A percentile compares a stretch with the other conserved stretches of the same genome.
Conservation (phyloP, 192 early-diverging fungal species). For the Polychytrium aggregatum region DNA sequence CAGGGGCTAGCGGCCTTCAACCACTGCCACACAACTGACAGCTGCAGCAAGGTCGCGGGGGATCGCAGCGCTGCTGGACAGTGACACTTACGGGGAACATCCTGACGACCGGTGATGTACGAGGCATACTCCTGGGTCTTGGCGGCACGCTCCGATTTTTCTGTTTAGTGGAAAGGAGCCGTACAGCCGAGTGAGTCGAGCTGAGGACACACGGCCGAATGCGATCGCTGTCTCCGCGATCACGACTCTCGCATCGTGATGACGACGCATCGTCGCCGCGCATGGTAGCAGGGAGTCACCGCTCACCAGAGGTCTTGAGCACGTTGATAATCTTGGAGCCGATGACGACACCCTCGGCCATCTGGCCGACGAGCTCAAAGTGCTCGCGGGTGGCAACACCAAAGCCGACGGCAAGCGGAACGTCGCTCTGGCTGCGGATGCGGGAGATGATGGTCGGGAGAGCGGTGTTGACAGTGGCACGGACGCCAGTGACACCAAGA, state of each 20-base stretch:
- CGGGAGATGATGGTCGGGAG: conserved; percentile 62
- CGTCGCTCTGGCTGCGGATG: conserved; percentile 65
- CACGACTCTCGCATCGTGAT: too few relatives aligned
- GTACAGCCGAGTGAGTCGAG: too few relatives aligned
- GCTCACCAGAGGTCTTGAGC: conserved; percentile 43
- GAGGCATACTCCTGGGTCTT: conserved; percentile 39
- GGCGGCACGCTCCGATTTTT: conserved; percentile 21
- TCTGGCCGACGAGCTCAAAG: conserved; percentile 68
- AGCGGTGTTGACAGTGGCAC: conserved; percentile 48
- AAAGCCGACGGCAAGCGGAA: conserved; percentile 94
- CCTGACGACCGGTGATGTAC: conserved; percentile 35
- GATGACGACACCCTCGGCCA: conserved; percentile 94
- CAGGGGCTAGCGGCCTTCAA: too few relatives aligned
- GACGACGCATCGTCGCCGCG: too few relatives aligned
- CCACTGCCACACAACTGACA: too few relatives aligned
- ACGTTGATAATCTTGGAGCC: conserved; percentile 82
- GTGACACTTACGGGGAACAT: too few relatives aligned
- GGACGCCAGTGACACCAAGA: conserved; percentile 88
- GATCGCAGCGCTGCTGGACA: too few relatives aligned
- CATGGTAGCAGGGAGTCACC: too few relatives aligned
- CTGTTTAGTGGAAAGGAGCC: too few relatives aligned
- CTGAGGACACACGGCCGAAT: too few relatives aligned
- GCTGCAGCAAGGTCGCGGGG: too few relatives aligned
- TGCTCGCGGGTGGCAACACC: conserved; percentile 86
- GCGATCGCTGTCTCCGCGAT: too few relatives aligned